A percentile compares a stretch with the other conserved stretches of the same genome.
phyloP scores from a whole-genome alignment of 2,329 filamentous ascomycete genomes.

The Fusarium scirpi region DNA sequence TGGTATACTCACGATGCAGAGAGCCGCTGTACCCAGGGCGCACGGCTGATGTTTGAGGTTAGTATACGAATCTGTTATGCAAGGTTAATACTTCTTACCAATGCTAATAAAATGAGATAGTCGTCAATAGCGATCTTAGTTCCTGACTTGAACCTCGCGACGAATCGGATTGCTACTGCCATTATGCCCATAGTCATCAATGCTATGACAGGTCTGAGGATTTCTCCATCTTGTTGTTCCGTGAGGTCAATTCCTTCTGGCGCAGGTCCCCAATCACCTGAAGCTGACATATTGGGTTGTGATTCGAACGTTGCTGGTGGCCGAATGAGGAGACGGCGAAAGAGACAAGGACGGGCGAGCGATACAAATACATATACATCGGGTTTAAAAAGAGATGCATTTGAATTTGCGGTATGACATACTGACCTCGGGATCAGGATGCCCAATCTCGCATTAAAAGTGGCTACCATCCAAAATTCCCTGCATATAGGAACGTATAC shows the following conservation, averaged over 20 bases:
- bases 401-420: background rate
- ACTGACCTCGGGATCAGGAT: background rate
- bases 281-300: background rate
- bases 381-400: background rate
- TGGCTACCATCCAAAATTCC: background rate
- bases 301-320: background rate
- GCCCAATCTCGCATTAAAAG: background rate
- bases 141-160: background rate
- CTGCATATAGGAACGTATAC: background rate
- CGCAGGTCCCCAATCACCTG: constrained; percentile 5
- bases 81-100: background rate
- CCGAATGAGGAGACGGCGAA: too few species aligned
- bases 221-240: background rate
- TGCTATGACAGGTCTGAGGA: constrained; percentile 1
- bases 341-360: background rate
- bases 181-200: constrained; percentile 1
- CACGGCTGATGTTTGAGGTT: background rate
- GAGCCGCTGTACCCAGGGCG: background rate
- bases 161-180: background rate
- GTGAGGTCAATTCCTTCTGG: constrained; percentile 1
- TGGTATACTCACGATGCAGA: background rate
- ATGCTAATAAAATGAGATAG: background rate
- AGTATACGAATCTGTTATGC: background rate
- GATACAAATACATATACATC: background rate
- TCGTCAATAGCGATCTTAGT: background rate